Base-by-base conservation (phyloP, 352 stramenopile genomes). In the Globisporangium canariense region DNA sequence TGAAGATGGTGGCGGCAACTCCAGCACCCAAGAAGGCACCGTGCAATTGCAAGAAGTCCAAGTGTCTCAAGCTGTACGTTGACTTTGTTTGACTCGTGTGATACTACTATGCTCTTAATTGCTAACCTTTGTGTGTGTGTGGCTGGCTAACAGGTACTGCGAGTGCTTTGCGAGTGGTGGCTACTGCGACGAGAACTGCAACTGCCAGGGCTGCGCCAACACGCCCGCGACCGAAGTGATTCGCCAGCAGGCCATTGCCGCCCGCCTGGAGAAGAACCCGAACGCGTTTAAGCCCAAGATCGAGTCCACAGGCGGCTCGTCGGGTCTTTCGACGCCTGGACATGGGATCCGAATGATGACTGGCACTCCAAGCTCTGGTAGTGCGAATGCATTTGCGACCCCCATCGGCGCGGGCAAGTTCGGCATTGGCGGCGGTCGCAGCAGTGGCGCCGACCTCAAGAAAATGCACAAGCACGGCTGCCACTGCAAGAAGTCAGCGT, bases 11-110 rank as follows among this genome's bases (percentile, higher is more conserved):
- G 10, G 45, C 65, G 25, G 25, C 64, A 7, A 45, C 66, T 2
- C 22, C 57, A 13, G 41, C 18, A 47, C 54, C 63, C 43, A 93
- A 87, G 55, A 91, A 89, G 49, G 81, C 84, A 0, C 83, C 84
- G 6, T 99, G 97, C 79, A 98, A 98, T 55, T 99, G 97, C 79
- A 98, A 98, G 68, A 98, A 98, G 73, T 98, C 95, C 38, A 97
- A 98, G 73, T 99, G 97, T 60, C 81, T 99, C 16, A 99, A 99
- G 75, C 67, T 99, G 30, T 97, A 79, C 69, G 74, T 76, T 41
- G 22, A 11, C 30, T 32, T n/a, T 45, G 20, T 20, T 54, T 32
- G 0, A 5, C 32, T 46, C 36, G 18, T 41, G 8, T 45, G 14
- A 32, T 68, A 30, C 5, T n/a, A 10, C 13, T 62, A 8, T 51